Base-by-base conservation (phyloP, 73 alveolate species). In the Symbiodinium natans region DNA sequence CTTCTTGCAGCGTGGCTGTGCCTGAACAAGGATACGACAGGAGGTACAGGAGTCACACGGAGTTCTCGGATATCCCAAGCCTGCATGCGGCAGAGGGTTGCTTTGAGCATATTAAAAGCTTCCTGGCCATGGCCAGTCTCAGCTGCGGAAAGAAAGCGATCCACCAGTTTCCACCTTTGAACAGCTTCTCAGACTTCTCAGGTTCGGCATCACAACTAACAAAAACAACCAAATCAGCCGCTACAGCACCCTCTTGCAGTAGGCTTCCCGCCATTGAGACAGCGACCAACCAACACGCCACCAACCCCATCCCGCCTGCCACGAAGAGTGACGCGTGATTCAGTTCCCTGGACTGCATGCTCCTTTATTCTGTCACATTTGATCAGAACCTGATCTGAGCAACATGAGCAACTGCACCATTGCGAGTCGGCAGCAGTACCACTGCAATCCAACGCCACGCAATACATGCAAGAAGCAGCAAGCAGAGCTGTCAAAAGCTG, bases 261-360 rank as follows among this genome's bases (percentile, higher is more conserved):
- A 87, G 84, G 94, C 84, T 39, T 23, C 36, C 48, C 77, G 9
- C 97, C 97, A 90, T 90, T 71, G 88, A n/a, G 97, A 41, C 97
- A 82, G 71, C 29, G 97, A 90, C 97, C 97, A 90, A 31, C 97
- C 97, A 1, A 90, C 88, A 8, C 97, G 97, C 56, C 77, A 90
- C 97, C 97, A 90, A 21, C 97, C 97, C 97, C 97, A 90, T 5
- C 97, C 97, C 2, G 97, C 97, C 97, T 90, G 88, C 52, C 97
- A 41, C 9, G 15, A 59, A 59, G 8, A 19, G 33, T 8, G 6
- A 21, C 77, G 59, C n/a, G n/a, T n/a, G n/a, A n/a, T n/a, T n/a
- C n/a, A n/a, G n/a, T n/a, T n/a, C n/a, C n/a, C n/a, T n/a, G n/a
- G n/a, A n/a, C n/a, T n/a, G n/a, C n/a, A n/a, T n/a, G n/a, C n/a